Evolutionary conservation across 164 flowering plant genomes (phyloP).

Genomic region (Tinospora cordifolia): DNA sequence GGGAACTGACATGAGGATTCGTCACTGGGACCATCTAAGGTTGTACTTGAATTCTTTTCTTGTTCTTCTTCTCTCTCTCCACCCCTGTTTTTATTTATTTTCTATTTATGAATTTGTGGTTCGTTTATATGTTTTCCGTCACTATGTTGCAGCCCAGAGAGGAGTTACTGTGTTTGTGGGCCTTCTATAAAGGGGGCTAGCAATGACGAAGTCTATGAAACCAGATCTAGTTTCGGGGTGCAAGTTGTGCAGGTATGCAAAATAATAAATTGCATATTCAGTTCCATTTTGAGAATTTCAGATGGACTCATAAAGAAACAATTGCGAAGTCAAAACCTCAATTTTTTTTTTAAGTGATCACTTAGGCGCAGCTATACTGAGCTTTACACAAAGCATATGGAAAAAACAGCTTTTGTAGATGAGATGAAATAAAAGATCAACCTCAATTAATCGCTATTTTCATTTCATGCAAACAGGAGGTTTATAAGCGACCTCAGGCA

Average conservation of each 20-base stretch:
- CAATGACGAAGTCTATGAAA: constrained; percentile 70
- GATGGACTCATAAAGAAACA: neutral
- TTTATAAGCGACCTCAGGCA: constrained; percentile 45
- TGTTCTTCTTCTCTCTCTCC: neutral
- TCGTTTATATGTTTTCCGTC: neutral
- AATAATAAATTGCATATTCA: constrained; percentile 1
- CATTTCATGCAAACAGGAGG: constrained; percentile 48
- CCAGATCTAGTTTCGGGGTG: constrained; percentile 70
- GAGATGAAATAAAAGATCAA: neutral
- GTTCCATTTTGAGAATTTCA: neutral
- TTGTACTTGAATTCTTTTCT: constrained; percentile 14
- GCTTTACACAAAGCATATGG: neutral
- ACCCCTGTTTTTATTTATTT: neutral
- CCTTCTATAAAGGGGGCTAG: constrained; percentile 62
- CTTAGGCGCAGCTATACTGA: neutral
- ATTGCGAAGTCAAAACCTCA: neutral
- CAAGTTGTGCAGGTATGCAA: constrained; percentile 84
- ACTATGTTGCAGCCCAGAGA: constrained; percentile 59
- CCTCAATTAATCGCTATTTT: neutral
- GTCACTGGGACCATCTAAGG: constrained; percentile 91
- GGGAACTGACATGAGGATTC: constrained; percentile 35
- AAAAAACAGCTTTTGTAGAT: neutral
- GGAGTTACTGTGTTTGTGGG: constrained; percentile 82
- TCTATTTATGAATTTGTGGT: neutral
- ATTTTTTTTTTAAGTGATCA: neutral